A percentile compares a stretch with the other conserved stretches of the same genome.
Conservation (phyloP, 139 green algal species). For the Gonium pectorale region DNA sequence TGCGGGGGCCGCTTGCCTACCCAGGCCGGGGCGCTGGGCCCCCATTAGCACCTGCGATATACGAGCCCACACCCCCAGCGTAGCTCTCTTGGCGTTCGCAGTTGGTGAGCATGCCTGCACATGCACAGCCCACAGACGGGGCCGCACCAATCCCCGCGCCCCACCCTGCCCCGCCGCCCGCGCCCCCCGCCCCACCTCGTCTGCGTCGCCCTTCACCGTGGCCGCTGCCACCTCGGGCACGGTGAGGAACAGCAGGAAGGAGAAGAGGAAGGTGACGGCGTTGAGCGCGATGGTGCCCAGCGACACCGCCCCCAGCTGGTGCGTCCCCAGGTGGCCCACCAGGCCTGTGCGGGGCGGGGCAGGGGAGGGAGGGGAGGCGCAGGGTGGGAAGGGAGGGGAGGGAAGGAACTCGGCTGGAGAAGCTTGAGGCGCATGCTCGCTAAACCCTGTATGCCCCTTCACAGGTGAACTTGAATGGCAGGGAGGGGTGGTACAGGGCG, state of each 20-base stretch:
- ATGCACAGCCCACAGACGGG: too few relatives aligned
- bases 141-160: too few relatives aligned
- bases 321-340: conserved; percentile 69
- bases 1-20: too few relatives aligned
- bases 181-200: conserved; percentile 41
- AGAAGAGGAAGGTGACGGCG: conserved; percentile 73
- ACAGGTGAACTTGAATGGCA: neutral
- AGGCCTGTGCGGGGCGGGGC: conserved; percentile 55
- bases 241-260: conserved; percentile 76
- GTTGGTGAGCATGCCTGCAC: neutral
- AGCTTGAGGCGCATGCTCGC: neutral
- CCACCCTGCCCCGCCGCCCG: too few relatives aligned
- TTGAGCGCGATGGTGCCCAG: conserved; percentile 66
- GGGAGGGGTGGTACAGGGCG: neutral
- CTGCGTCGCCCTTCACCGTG: conserved; percentile 37
- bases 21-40: too few relatives aligned
- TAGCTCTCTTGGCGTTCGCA: neutral
- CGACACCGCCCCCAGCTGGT: conserved; percentile 73
- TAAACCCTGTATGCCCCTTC: too few relatives aligned
- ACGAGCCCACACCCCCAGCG: neutral
- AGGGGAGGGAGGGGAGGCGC: neutral
- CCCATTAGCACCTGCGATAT: neutral
- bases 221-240: conserved; percentile 72
- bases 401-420: neutral
- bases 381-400: neutral